A percentile compares a stretch with the other conserved stretches of the same genome.
phyloP scores from a whole-genome alignment of 2,329 filamentous ascomycete genomes.

The Whalleya microplaca region DNA sequence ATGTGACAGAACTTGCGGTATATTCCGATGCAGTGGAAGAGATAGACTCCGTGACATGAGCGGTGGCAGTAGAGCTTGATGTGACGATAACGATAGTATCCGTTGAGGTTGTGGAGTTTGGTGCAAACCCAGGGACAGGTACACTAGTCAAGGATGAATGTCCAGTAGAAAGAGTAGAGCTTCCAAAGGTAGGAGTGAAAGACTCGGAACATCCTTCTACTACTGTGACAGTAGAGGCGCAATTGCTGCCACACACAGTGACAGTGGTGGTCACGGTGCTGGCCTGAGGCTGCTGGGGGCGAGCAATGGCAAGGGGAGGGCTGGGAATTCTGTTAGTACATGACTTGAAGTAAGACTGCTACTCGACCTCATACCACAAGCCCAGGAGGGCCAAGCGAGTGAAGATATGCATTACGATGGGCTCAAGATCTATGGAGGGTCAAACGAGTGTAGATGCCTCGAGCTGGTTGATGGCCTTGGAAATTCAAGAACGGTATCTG shows the following conservation, averaged over 20 bases:
- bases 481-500: not conserved
- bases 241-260: slow-evolving; percentile 32
- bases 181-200: slow-evolving; percentile 18
- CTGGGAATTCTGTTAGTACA: slow-evolving; percentile 28
- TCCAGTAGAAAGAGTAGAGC: slow-evolving; percentile 18
- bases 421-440: slow-evolving; percentile 8
- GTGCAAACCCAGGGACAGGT: slow-evolving; percentile 4
- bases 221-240: slow-evolving; percentile 34
- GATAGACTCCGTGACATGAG: slow-evolving; percentile 14
- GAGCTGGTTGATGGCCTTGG: slow-evolving; percentile 12
- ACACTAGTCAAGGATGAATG: slow-evolving; percentile 10
- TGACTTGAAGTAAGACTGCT: not conserved
- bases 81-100: slow-evolving; percentile 24
- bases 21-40: slow-evolving; percentile 15
- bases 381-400: slow-evolving; percentile 31
- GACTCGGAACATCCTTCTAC: slow-evolving; percentile 28
- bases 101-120: slow-evolving; percentile 11
- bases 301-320: slow-evolving; percentile 26
- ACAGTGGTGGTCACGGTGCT: slow-evolving; percentile 30
- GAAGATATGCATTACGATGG: slow-evolving; percentile 28
- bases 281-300: slow-evolving; percentile 21
- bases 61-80: slow-evolving; percentile 23
- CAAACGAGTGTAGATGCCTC: slow-evolving; percentile 32
- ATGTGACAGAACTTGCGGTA: slow-evolving; percentile 8
- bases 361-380: slow-evolving; percentile 28